Evolutionary conservation across 2,329 filamentous ascomycete genomes (phyloP).

Genomic region (Dichotomopilus funicola): DNA sequence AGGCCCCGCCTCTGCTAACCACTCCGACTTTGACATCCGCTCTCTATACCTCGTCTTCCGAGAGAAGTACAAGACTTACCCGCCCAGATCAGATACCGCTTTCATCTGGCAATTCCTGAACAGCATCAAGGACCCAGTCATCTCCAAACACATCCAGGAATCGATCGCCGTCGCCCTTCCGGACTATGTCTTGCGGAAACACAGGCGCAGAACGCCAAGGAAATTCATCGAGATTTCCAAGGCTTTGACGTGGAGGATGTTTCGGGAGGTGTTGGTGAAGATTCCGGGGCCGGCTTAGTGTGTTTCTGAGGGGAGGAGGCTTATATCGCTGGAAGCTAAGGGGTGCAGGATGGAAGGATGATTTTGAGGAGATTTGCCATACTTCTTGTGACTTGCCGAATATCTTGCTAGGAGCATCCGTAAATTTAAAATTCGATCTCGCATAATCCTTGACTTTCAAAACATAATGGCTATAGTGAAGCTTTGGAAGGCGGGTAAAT

Average conservation of each 20-base stretch:
- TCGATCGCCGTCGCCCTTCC: constrained; percentile 16
- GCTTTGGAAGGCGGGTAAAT: no score
- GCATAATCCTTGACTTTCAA: no score
- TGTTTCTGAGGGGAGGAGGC: no score
- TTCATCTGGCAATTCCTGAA: constrained; percentile 25
- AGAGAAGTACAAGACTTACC: constrained; percentile 12
- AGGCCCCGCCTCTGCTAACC: background rate
- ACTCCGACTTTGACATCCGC: constrained; percentile 13
- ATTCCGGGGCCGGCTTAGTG: constrained; percentile 6
- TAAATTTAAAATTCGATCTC: no score
- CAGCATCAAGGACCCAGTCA: constrained; percentile 16
- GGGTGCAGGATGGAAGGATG: background rate
- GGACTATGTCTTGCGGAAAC: constrained; percentile 8
- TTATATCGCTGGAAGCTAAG: background rate
- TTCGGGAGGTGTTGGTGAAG: constrained; percentile 13
- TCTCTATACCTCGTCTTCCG: constrained; percentile 17
- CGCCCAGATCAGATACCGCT: constrained; percentile 10
- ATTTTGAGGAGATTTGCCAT: background rate
- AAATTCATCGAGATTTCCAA: constrained; percentile 12
- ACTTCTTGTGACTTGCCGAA: background rate
- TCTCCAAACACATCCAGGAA: constrained; percentile 20
- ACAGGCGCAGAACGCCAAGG: constrained; percentile 4
- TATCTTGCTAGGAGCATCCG: background rate
- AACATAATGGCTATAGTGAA: no score
- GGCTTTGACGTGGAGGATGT: constrained; percentile 17